Evolutionary conservation across 805 yeast genomes (phyloP).

Genomic region (Cyberlindnera saturnus): DNA sequence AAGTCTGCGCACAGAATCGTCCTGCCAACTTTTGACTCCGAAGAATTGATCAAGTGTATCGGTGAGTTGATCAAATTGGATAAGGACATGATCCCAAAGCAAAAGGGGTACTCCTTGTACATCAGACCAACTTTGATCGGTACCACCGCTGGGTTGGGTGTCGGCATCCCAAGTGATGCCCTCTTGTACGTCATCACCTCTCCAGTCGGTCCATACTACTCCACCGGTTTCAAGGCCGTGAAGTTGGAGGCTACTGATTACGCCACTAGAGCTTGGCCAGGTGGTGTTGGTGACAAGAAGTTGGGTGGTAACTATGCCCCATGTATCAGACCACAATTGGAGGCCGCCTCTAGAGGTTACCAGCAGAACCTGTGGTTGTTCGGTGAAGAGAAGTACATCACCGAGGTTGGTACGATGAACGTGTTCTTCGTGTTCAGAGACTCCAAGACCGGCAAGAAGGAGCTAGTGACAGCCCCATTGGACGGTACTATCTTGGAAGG

Average conservation of each 20-base stretch:
- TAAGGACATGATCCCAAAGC: conserved; percentile 71
- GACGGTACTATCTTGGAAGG: conserved; percentile 98
- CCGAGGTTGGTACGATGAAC: conserved; percentile 98
- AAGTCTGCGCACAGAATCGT: conserved; percentile 83
- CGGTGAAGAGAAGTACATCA: conserved; percentile 79
- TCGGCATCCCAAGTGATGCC: conserved; percentile 75
- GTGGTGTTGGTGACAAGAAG: conserved; percentile 94
- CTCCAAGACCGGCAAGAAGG: conserved; percentile 73
- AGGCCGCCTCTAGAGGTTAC: conserved; percentile 88
- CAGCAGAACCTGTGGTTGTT: conserved; percentile 96
- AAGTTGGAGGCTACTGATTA: conserved; percentile 90
- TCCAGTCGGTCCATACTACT: conserved; percentile 95
- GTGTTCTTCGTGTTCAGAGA: conserved; percentile 82
- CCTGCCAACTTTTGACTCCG: conserved; percentile 79
- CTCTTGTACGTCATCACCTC: conserved; percentile 82
- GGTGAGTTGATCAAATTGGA: conserved; percentile 74
- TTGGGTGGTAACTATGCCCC: conserved; percentile 98
- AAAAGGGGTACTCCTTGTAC: conserved; percentile 86
- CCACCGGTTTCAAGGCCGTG: conserved; percentile 95
- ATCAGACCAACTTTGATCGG: conserved; percentile 95
- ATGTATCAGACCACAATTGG: conserved; percentile 81
- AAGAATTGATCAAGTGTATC: conserved; percentile 68
- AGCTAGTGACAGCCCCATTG: conserved; percentile 90
- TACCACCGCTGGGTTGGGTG: conserved; percentile 85
- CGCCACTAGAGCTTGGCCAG: conserved; percentile 99